These are phyloP conservation scores for Tolypocladium nubicola DNA, from an alignment of 2,329 filamentous ascomycete genomes.

Conservation along the genomic window DNA sequence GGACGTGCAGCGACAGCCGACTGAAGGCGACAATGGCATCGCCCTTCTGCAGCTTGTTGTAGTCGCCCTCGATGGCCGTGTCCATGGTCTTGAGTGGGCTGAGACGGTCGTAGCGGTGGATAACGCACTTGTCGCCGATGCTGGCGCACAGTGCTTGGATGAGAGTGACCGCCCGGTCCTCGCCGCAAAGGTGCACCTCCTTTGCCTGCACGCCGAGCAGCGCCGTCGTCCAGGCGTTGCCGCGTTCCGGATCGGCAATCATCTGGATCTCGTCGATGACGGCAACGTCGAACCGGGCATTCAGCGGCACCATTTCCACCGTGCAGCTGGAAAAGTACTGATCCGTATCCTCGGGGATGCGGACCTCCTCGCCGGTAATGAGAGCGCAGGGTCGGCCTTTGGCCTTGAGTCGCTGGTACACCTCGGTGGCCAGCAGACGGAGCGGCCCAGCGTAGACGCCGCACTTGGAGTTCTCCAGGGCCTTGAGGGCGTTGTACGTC, in stretches of 20 bases:
- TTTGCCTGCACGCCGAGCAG: conserved; percentile 76
- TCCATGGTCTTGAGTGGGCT: conserved; percentile 62
- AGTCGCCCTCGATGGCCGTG: conserved; percentile 50
- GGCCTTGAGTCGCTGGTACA: conserved; percentile 77
- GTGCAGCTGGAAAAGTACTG: conserved; percentile 71
- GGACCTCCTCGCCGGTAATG: conserved; percentile 83
- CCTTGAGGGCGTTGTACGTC: conserved; percentile 86
- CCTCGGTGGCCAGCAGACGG: conserved; percentile 81
- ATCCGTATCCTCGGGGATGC: conserved; percentile 49
- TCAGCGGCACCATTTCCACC: conserved; percentile 72
- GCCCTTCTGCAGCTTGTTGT: conserved; percentile 67
- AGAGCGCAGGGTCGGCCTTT: conserved; percentile 70
- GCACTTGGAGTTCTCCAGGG: conserved; percentile 61
- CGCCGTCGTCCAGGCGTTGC: conserved; percentile 92
- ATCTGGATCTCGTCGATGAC: conserved; percentile 99
- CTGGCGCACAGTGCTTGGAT: conserved; percentile 67
- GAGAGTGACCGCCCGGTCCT: conserved; percentile 70
- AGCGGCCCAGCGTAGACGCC: conserved; percentile 90
- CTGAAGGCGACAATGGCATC: conserved; percentile 87
- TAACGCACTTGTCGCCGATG: conserved; percentile 69
- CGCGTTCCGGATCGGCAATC: conserved; percentile 70
- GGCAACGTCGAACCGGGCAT: conserved; percentile 62
- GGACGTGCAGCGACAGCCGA: conserved; percentile 65
- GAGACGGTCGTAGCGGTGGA: conserved; percentile 76
- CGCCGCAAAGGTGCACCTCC: conserved; percentile 89